Percentiles rank a stretch among this genome's conserved stretches.
phyloP scores from a whole-genome alignment of 768 basidiomycete genomes.

The Termitomyces sp. region DNA sequence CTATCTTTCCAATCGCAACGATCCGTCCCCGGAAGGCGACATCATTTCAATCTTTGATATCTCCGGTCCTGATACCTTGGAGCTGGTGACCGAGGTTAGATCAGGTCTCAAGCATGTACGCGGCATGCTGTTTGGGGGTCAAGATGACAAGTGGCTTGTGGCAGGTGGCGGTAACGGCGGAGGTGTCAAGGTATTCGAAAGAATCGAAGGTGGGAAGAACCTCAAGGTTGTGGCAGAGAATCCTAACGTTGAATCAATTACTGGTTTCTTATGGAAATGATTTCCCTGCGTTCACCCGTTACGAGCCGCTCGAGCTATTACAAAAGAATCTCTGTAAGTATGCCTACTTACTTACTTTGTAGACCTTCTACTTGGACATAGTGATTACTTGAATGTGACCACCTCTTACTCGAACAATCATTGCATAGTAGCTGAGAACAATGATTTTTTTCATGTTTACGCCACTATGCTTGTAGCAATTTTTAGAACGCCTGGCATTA shows the following conservation, averaged over 20 bases:
- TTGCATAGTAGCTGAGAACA: no score
- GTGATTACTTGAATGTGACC: no score
- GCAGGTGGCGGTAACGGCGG: conserved; percentile 60
- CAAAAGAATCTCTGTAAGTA: neutral
- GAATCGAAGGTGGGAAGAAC: conserved; percentile 52
- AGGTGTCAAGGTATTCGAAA: conserved; percentile 69
- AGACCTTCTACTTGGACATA: neutral
- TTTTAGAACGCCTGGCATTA: neutral
- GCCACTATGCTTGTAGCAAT: neutral
- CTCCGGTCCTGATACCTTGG: conserved; percentile 35
- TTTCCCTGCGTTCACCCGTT: neutral
- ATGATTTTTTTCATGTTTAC: no score
- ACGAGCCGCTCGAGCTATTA: neutral
- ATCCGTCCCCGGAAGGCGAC: conserved; percentile 66
- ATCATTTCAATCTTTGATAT: conserved; percentile 66
- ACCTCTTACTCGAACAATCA: no score
- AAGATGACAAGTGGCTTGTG: conserved; percentile 54
- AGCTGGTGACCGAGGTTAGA: conserved; percentile 56
- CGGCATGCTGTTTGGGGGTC: conserved; percentile 63
- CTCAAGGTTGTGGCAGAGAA: conserved; percentile 49
- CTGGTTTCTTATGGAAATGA: conserved; percentile 53
- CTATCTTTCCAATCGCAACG: conserved; percentile 73
- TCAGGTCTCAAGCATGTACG: conserved; percentile 69
- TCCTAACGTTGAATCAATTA: conserved; percentile 37
- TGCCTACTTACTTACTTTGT: neutral